Base-by-base conservation (phyloP, 768 basidiomycete species). In the Gymnopilus junonius region DNA sequence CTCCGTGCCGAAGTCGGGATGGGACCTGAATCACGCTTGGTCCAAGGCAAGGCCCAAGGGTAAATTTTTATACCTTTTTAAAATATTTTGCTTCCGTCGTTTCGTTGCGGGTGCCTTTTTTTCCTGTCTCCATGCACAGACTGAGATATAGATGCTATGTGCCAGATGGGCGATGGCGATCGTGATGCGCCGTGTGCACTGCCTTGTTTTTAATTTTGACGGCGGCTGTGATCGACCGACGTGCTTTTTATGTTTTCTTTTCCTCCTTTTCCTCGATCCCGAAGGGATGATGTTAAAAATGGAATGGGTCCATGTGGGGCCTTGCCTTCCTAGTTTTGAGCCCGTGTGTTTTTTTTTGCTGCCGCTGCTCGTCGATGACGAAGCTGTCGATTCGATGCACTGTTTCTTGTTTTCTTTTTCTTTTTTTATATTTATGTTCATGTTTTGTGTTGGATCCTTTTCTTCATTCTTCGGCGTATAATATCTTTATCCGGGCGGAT, bases 361-460 rank as follows among this genome's bases (percentile, higher is more conserved):
- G 40, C 21, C 40, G 40, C 40, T 42, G 3, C n/a, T 42, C n/a
- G 40, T 20, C 21, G 10, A 7, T 20, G 40, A 20, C 40, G 17
- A 42, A 17, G 4, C 17, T 6, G 40, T n/a, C n/a, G n/a, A 7
- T 20, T 51, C 7, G 27, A 6, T n/a, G 17, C 2, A 31, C 14
- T 46, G 1, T 20, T 20, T 11, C 20, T 27, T 25, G 1, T 11
- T 46, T 42, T 7, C 7, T 42, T n/a, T 2, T 42, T n/a, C 10
- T 46, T 46, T 10, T 20, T 46, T 4, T 46, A 2, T 46, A 25
- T 48, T 48, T 15, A n/a, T 20, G 23, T 20, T 20, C 17, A 6
- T 20, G 14, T 27, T 48, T 53, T 59, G 54, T 34, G 23, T 60
- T 45, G 59, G 64, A 57, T 55, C 61, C 67, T 57, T 58, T 57